Evolutionary conservation across 495 filamentous ascomycete species (phyloP).

Genomic region (Lophiotrema nucula): DNA sequence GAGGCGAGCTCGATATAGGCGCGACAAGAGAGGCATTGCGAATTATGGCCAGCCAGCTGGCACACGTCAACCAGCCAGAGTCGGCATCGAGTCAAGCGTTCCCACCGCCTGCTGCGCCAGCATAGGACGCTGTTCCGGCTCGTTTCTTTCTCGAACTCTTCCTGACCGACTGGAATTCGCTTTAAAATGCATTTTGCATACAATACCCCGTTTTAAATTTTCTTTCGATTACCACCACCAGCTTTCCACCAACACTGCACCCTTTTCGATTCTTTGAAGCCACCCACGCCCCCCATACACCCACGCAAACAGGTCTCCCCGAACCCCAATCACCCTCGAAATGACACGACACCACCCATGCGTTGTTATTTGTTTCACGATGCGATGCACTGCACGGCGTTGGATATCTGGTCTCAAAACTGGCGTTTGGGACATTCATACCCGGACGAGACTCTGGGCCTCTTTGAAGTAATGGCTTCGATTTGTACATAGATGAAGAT

Average conservation of each 20-base stretch:
- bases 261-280: not conserved
- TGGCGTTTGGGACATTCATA: too few relatives aligned
- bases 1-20: constrained; percentile 41
- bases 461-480: too few relatives aligned
- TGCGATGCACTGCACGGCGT: not conserved
- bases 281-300: too few relatives aligned
- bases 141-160: not conserved
- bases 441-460: too few relatives aligned
- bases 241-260: not conserved
- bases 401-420: not conserved
- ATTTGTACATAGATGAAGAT: too few relatives aligned
- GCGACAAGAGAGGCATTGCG: constrained; percentile 19
- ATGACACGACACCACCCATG: too few relatives aligned
- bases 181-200: too few relatives aligned
- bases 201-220: too few relatives aligned
- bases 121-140: too few relatives aligned
- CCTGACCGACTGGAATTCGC: too few relatives aligned
- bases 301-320: too few relatives aligned
- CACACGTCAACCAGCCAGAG: constrained; percentile 7
- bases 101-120: constrained; percentile 1
- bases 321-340: too few relatives aligned
- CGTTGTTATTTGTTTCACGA: not conserved
- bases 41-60: constrained; percentile 13
- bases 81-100: constrained; percentile 2
- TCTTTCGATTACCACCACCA: not conserved